phyloP scores from a whole-genome alignment of 768 basidiomycete genomes.

The Hygrocybe coccinea region DNA sequence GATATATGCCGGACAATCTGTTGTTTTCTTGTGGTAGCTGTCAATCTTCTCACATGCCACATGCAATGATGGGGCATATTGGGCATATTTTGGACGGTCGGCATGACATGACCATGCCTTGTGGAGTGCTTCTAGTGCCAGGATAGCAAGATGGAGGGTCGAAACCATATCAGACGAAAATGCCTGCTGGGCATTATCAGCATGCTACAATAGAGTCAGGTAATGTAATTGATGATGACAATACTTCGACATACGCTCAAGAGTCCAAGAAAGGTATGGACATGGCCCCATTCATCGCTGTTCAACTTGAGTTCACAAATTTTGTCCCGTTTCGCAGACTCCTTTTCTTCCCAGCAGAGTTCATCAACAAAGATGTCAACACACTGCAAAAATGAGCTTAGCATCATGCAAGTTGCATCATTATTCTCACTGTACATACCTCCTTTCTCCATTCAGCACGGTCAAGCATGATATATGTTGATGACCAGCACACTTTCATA shows the following conservation, averaged over 20 bases:
- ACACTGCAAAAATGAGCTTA: conserved; percentile 4
- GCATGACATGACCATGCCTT: conserved; percentile 21
- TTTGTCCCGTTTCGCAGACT: conserved; percentile 20
- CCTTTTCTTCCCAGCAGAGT: conserved; percentile 20
- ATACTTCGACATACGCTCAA: not conserved
- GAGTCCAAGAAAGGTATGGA: conserved; percentile 13
- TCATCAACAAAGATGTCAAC: conserved; percentile 25
- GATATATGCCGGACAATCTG: conserved; percentile 26
- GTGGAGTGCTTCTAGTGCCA: conserved; percentile 31
- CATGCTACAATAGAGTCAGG: conserved; percentile 20
- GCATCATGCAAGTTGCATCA: no score
- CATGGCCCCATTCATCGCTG: conserved; percentile 22
- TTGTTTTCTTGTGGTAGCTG: conserved; percentile 29
- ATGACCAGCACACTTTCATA: conserved; percentile 31
- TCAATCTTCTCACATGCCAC: conserved; percentile 24
- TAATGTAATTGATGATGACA: conserved; percentile 19
- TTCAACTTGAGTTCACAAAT: conserved; percentile 17
- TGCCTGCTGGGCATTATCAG: conserved; percentile 30
- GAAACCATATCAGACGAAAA: conserved; percentile 29
- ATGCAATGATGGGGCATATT: conserved; percentile 20
- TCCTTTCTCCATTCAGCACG: conserved; percentile 9
- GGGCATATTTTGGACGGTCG: conserved; percentile 12
- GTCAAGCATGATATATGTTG: conserved; percentile 29
- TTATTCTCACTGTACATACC: no score
- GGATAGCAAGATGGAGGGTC: conserved; percentile 27